Evolutionary conservation across 2,329 filamentous ascomycete species (phyloP), one percentile per base, ranked within the genome.

Genomic region (Neofusicoccum umdonicola): DNA sequence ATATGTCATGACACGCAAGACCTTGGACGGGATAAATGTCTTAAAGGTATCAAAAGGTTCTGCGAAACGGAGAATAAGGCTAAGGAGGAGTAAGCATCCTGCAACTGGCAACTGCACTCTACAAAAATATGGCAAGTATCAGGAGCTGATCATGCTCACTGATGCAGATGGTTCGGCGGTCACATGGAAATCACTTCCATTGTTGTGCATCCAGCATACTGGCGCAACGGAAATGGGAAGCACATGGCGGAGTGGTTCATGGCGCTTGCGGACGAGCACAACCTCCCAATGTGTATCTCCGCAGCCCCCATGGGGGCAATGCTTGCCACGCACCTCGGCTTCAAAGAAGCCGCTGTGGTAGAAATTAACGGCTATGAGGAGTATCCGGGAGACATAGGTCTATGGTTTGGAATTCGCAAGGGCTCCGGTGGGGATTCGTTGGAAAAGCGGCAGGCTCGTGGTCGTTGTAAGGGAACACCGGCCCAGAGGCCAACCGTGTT

Each of bases 321-420:
- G 45, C 19, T 48, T 5, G n/a, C 45, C 19, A 11, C 2, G 8
- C 8, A 19, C n/a, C 17, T 48, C 19, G 45, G 19, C n/a, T 48
- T 48, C 19, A 19, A 48, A 17, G 19, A 48, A 48, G n/a, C 5
- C 8, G 8, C 45, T 8, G 19, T 48, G 6, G 19, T 48, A 3
- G 12, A 12, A 12, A 27, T 48, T 4, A 17, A 1, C 9, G 45
- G 45, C 19, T 48, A 48, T 11, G 45, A 27, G 45, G 8, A 27
- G 19, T 13, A 48, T 13, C 19, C 45, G 19, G 17, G 19, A 3
- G 7, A 48, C 22, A 31, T 48, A 4, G 0, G 19, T 3, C 19
- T 48, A 3, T 48, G 45, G 45, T 48, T 48, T 48, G 45, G 45
- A 3, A 4, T 73, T 42, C 86, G 45, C 7, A 11, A 1, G 4